A percentile compares a stretch with the other conserved stretches of the same genome.
phyloP scores from a whole-genome alignment of 2,329 filamentous ascomycete species.

The Dothiorella sarmentorum region DNA sequence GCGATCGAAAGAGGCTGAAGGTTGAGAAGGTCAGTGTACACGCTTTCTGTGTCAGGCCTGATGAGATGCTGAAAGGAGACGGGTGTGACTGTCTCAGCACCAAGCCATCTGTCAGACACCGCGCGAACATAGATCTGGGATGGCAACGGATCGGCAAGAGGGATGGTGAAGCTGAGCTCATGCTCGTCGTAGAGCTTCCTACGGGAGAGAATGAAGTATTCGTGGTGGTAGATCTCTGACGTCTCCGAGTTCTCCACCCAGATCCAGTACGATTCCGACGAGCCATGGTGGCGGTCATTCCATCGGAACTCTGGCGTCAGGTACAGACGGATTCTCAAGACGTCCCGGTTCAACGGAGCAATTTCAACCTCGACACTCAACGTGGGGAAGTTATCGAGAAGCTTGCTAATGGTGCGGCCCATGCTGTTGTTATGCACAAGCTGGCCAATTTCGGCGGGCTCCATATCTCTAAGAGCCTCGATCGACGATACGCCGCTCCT shows the following conservation, averaged over 20 bases:
- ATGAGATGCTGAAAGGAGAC: constrained; percentile 98
- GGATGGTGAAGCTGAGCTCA: constrained; percentile 96
- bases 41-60: constrained; percentile 91
- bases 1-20: constrained; percentile 84
- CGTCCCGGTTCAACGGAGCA: constrained; percentile 89
- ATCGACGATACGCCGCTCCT: constrained; percentile 71
- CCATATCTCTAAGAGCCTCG: constrained; percentile 88
- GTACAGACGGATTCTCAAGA: constrained; percentile 82
- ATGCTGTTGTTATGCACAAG: constrained; percentile 89
- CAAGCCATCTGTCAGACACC: constrained; percentile 93
- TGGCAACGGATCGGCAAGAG: constrained; percentile 85
- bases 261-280: constrained; percentile 94
- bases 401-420: constrained; percentile 73
- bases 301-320: constrained; percentile 88
- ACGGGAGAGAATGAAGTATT: constrained; percentile 89
- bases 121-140: constrained; percentile 94
- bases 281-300: constrained; percentile 92
- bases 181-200: constrained; percentile 94
- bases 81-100: constrained; percentile 90
- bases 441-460: constrained; percentile 80
- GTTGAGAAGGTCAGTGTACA: constrained; percentile 91
- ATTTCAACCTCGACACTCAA: constrained; percentile 90
- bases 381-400: constrained; percentile 89
- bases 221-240: constrained; percentile 95
- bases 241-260: constrained; percentile 99